Evolutionary conservation across 306 rosid genomes (phyloP), one percentile per base, ranked within the genome.

Genomic region (Ochetophila trinervis): DNA sequence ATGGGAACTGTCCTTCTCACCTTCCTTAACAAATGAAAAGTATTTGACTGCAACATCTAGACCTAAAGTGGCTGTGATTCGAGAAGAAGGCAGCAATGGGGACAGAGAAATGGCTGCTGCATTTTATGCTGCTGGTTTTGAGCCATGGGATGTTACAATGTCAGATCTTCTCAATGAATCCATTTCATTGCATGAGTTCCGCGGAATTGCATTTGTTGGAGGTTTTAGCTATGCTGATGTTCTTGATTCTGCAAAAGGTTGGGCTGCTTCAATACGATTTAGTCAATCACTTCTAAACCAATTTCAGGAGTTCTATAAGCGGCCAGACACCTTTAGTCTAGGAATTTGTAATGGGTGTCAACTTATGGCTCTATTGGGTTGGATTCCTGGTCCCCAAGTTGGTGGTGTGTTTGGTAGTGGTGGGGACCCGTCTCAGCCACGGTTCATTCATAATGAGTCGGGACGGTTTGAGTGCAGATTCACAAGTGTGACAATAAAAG

Each of bases 281-380:
- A 89, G 88, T 42, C 87, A 76, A 34, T 79, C 95, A 16, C 72
- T 88, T 54, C 35, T 91, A 23, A 76, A 83, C 64, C 96, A 91
- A 55, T 91, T 91, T 82, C 96, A 91, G 62, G 96, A 88, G 69
- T 88, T 91, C 59, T 85, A 86, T 71, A 80, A 83, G 71, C 89
- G 95, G 15, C 80, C 88, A 2, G 89, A 91, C 68, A 91, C 97
- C 35, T 91, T 91, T 72, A 91, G 96, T 58, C 90, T 91, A 2
- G 97, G 97, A 14, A 88, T 91, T 64, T 91, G 97, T 82, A 91
- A 91, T 67, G 97, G 97, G 10, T 91, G 97, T 76, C 97, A 91
- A 76, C 90, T 91, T 34, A 91, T 88, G 97, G 97, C 96, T 62
- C 76, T 91, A 56, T 70, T 91, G 82, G 97, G 97, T 57, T 91